Base-by-base conservation (phyloP, 176 grass and related monocot species). In the Tuctoria greenei region DNA sequence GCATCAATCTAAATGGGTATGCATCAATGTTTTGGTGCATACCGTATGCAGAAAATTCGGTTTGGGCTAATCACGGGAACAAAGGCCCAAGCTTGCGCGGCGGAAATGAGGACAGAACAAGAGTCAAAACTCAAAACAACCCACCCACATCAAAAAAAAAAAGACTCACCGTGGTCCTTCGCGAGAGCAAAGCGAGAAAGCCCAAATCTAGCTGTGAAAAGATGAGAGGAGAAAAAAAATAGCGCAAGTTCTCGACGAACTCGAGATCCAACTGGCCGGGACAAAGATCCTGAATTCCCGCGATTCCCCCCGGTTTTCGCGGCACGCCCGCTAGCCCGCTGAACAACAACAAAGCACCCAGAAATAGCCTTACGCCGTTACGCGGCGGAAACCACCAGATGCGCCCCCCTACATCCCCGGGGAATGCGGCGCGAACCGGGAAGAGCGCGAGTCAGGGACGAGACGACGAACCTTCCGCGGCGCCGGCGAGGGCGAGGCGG, bases 41-140 rank as follows among this genome's bases (percentile, higher is more conserved):
- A n/a, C n/a, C n/a, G n/a, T n/a, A n/a, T n/a, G n/a, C n/a, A n/a
- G n/a, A n/a, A n/a, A n/a, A n/a, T n/a, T n/a, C n/a, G n/a, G n/a
- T n/a, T n/a, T n/a, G n/a, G n/a, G n/a, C n/a, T n/a, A n/a, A 17
- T 39, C 79, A 64, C 21, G 73, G 73, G 27, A 61, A 44, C 18
- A 17, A 35, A 49, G 64, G 25, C 6, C 56, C 66, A 8, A 75
- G 34, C 55, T 61, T 4, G 26, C 71, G 81, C 64, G 26, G 44
- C 72, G 57, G 60, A 73, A 76, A 59, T 28, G 56, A 25, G 44
- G 21, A 55, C 20, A 28, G 64, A 23, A 50, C 37, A 39, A 24
- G 12, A 21, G 81, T 66, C 39, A 66, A 84, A 74, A 46, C 75
- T 66, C 39, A 66, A 84, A 74, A 46, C 75, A 72, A 63, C 15